Percentiles rank a stretch among this genome's conserved stretches.
Conservation (phyloP, 1,284 basidiomycete genomes). For the Rhizopogon parksii region DNA sequence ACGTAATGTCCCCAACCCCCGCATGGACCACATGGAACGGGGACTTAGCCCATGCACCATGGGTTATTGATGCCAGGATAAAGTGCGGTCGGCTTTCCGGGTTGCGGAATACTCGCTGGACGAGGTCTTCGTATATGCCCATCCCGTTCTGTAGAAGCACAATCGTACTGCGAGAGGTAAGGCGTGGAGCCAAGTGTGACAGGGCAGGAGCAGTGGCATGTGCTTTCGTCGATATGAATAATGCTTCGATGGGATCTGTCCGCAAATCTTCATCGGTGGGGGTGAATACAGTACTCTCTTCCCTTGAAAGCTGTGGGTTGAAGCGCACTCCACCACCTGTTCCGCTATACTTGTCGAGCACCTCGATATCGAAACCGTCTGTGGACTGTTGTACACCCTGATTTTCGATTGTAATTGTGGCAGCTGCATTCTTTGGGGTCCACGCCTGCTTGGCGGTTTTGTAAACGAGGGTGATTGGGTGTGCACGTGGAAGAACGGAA, state of each 20-base stretch:
- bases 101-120: slow-evolving; percentile 68
- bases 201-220: slow-evolving; percentile 59
- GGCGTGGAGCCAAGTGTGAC: slow-evolving; percentile 52
- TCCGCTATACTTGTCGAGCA: slow-evolving; percentile 30
- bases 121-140: slow-evolving; percentile 81
- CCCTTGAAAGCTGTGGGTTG: slow-evolving; percentile 10
- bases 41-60: slow-evolving; percentile 60
- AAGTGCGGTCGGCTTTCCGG: slow-evolving; percentile 74
- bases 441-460: slow-evolving; percentile 35
- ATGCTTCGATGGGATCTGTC: slow-evolving; percentile 48
- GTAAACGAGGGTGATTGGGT: slow-evolving; percentile 65
- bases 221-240: slow-evolving; percentile 83
- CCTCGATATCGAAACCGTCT: slow-evolving; percentile 41
- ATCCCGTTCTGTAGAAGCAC: slow-evolving; percentile 90
- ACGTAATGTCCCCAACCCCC: slow-evolving; percentile 65
- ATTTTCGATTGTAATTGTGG: slow-evolving; percentile 40
- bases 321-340: slow-evolving; percentile 24
- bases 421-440: slow-evolving; percentile 26
- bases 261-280: slow-evolving; percentile 18
- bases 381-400: slow-evolving; percentile 37
- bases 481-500: slow-evolving; percentile 42
- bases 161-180: slow-evolving; percentile 70
- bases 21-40: slow-evolving; percentile 66
- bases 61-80: slow-evolving; percentile 78
- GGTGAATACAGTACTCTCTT: slow-evolving; percentile 10